Base-by-base conservation (phyloP, 176 grass and related monocot genomes). In the Alloteropsis semialata region DNA sequence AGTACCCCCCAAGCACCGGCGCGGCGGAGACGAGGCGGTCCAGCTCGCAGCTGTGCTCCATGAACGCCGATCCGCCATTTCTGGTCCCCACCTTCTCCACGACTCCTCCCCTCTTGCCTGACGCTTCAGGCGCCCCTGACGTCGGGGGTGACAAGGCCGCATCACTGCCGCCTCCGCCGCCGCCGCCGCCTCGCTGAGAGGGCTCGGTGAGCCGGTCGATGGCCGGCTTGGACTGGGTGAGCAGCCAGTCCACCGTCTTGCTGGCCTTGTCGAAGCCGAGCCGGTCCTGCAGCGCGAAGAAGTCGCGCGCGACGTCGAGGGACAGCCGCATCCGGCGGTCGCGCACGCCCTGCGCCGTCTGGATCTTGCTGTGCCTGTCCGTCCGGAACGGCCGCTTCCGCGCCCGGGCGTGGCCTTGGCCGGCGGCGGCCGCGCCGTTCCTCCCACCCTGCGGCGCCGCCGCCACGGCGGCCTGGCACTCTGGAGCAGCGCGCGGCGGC, bases 301-400 rank as follows among this genome's bases (percentile, higher is more conserved):
- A 97, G 53, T 97, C 65, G 41, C 88, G 82, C 4, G 95, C 92
- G 9, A 97, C 92, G 69, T 92, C 90, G 25, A 97, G 86, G 38
- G 95, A 97, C 22, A 97, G 88, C 38, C 95, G 85, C 92, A 97
- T 97, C 73, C 92, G 84, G 49, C 95, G 87, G 90, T 94, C 88
- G n/a, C 95, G 75, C 28, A 92, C 85, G 41, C 95, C 95, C 48
- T 90, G 92, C 49, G 95, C 92, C 43, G 95, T 97, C 65, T 50
- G 82, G 84, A 97, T 97, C 88, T 97, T 97, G 95, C 95, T 97
- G 85, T 97, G 95, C 41, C 95, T 74, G 85, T 97, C 92, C 16
- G 92, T 86, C 65, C 92, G 83, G 68, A 74, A 74, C 21, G 88
- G 77, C 48, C 91, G 64, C 87, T 94, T 97, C 62, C 91, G 79